These are phyloP conservation scores for Aspergillus ostianus DNA, from an alignment of 495 filamentous ascomycete genomes.

Conservation along the genomic window DNA sequence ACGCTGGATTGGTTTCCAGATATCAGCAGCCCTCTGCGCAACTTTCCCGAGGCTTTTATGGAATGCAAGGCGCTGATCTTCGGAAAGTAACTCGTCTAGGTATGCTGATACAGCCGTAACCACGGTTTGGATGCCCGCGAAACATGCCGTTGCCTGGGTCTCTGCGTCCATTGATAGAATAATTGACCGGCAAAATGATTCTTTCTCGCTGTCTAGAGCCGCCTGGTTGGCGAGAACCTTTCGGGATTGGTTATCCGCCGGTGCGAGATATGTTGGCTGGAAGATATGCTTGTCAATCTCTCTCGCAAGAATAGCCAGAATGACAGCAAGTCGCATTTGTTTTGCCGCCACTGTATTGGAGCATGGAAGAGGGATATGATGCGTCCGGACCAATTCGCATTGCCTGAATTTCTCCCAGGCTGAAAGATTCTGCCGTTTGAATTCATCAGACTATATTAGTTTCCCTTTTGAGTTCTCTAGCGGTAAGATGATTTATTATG, in stretches of 20 bases:
- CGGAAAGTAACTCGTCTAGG: constrained; percentile 15
- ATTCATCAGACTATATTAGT: constrained; percentile 1
- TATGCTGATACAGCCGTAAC: constrained; percentile 13
- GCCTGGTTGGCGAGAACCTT: constrained; percentile 19
- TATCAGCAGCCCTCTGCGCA: constrained; percentile 17
- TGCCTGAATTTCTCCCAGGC: constrained; percentile 14
- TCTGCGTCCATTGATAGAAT: constrained; percentile 23
- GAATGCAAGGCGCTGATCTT: constrained; percentile 12
- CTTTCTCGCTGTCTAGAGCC: constrained; percentile 21
- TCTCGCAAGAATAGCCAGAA: constrained; percentile 25
- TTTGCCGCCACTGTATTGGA: constrained; percentile 26
- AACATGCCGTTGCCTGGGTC: constrained; percentile 8
- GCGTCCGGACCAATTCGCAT: constrained; percentile 2
- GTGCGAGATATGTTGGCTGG: constrained; percentile 23
- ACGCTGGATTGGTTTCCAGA: constrained; percentile 18
- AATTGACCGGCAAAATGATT: constrained; percentile 25
- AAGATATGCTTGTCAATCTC: constrained; percentile 27
- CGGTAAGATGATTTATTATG: constrained; percentile 1
- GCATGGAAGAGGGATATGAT: constrained; percentile 12
- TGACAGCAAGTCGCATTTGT: constrained; percentile 24
- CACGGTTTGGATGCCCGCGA: constrained; percentile 11
- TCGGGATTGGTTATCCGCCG: constrained; percentile 11
- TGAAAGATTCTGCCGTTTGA: constrained; percentile 10
- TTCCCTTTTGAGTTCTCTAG: constrained; percentile 5
- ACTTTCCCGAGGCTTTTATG: constrained; percentile 15